These are phyloP conservation scores for Penicillium brasilianum DNA, from an alignment of 2,329 filamentous ascomycete genomes.

Conservation along the genomic window DNA sequence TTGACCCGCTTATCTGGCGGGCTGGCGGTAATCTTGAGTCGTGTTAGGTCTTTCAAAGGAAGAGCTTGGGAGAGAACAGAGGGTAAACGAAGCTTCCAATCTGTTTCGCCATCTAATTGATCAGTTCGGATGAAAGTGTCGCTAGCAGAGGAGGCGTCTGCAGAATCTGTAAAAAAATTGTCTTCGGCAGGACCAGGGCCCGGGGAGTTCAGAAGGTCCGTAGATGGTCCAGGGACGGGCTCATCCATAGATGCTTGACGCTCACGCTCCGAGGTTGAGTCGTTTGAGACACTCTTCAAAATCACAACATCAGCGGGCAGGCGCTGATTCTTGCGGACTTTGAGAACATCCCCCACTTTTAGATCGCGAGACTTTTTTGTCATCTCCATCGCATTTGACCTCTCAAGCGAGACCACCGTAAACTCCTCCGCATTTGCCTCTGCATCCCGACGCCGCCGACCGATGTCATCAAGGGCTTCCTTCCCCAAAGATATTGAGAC, in stretches of 20 bases:
- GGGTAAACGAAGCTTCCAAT: constrained; percentile 94
- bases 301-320: constrained; percentile 95
- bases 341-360: constrained; percentile 93
- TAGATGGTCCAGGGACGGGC: constrained; percentile 13
- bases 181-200: constrained; percentile 23
- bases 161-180: constrained; percentile 21
- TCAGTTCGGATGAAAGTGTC: constrained; percentile 98
- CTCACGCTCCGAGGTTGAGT: constrained; percentile 39
- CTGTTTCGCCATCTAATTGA: constrained; percentile 95
- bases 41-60: constrained; percentile 69
- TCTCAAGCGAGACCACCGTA: constrained; percentile 73
- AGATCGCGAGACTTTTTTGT: constrained; percentile 84
- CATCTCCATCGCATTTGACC: constrained; percentile 63
- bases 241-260: constrained; percentile 28
- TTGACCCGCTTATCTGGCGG: constrained; percentile 94
- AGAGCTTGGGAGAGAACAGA: constrained; percentile 85
- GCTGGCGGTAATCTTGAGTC: constrained; percentile 74
- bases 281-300: constrained; percentile 76
- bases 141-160: constrained; percentile 55
- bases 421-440: constrained; percentile 95
- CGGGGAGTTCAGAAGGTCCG: constrained; percentile 33
- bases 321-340: constrained; percentile 87
- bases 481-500: constrained; percentile 91
- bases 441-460: constrained; percentile 79
- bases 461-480: constrained; percentile 93